Evolutionary conservation across 169 alveolate species (phyloP).

Genomic region (Plasmodium gonderi): DNA sequence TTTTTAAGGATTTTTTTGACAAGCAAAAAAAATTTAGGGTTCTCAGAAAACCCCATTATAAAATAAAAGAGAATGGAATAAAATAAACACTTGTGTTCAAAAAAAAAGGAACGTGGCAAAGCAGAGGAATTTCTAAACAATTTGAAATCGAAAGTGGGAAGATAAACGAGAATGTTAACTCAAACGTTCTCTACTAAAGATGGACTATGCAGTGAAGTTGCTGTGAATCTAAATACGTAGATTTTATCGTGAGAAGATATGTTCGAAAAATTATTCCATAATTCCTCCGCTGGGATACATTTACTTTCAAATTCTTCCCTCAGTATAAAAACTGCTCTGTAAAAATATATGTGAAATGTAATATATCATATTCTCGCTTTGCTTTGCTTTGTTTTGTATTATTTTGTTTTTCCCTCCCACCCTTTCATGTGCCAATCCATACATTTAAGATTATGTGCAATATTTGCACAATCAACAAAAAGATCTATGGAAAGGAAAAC

Average conservation of each 20-base stretch:
- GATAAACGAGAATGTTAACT: background rate
- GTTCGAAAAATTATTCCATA: background rate
- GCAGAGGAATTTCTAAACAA: background rate
- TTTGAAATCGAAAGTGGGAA: background rate
- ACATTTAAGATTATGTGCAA: background rate
- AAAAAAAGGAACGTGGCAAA: background rate
- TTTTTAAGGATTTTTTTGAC: slow-evolving; percentile 16
- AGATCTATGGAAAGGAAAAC: background rate
- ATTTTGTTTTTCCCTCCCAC: background rate
- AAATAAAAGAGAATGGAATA: background rate
- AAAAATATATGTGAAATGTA: background rate
- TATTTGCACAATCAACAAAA: background rate
- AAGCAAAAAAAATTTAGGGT: slow-evolving; percentile 38
- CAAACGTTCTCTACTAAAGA: too few species aligned
- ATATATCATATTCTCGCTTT: background rate
- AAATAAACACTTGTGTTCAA: background rate
- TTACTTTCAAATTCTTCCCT: background rate
- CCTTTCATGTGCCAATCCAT: background rate
- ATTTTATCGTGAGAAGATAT: background rate
- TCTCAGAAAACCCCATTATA: slow-evolving; percentile 72
- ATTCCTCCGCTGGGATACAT: background rate
- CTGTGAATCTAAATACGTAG: background rate
- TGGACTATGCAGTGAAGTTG: background rate
- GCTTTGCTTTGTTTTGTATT: background rate
- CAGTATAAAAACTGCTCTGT: background rate